Evolutionary conservation across 257 asterid species (phyloP).

Genomic region (Plectranthus barbatus): DNA sequence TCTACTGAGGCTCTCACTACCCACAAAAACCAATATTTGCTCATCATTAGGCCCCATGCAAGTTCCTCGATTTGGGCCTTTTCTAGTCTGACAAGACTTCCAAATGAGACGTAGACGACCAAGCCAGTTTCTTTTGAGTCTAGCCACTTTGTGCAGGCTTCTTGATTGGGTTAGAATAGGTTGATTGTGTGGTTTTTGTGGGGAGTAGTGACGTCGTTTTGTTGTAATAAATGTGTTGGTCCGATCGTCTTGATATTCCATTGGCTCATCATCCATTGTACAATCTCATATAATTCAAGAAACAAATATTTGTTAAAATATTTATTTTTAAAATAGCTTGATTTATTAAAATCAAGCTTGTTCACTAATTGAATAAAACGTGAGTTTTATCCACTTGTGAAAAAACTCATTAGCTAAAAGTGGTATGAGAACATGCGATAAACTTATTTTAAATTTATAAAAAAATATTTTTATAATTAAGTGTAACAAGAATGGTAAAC

Average conservation of each 20-base stretch:
- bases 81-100: slow-evolving; percentile 7
- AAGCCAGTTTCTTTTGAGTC: slow-evolving; percentile 13
- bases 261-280: slow-evolving; percentile 18
- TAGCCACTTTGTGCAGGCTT: slow-evolving; percentile 23
- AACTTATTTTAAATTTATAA: too few relatives aligned
- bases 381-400: too few relatives aligned
- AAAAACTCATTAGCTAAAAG: too few relatives aligned
- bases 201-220: neutral
- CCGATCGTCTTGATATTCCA: slow-evolving; percentile 17
- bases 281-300: neutral
- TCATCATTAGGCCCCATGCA: slow-evolving; percentile 19
- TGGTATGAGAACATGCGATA: too few relatives aligned
- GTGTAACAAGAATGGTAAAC: too few relatives aligned
- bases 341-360: too few relatives aligned
- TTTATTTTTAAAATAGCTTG: too few relatives aligned
- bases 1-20: slow-evolving; percentile 26
- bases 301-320: neutral
- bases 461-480: too few relatives aligned
- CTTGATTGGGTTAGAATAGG: slow-evolving; percentile 18
- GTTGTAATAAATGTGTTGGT: slow-evolving; percentile 3
- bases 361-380: too few relatives aligned
- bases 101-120: too few relatives aligned
- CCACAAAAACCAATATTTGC: slow-evolving; percentile 21
- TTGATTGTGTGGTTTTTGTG: neutral
- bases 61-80: slow-evolving; percentile 29